phyloP scores from a whole-genome alignment of 768 basidiomycete species.

The Boletus subcaerulescens region DNA sequence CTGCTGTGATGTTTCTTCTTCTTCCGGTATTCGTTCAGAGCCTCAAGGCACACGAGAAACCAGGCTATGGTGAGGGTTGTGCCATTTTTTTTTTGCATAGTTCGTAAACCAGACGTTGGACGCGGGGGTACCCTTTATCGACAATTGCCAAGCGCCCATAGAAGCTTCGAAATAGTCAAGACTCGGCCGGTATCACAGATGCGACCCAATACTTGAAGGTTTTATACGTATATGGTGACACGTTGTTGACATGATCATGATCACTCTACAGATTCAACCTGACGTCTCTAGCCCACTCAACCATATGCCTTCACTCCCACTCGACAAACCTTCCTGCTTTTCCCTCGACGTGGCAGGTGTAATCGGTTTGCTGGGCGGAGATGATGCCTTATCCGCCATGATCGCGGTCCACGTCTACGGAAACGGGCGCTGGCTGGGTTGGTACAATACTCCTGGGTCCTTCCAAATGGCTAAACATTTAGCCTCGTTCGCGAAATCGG shows the following conservation, averaged over 20 bases:
- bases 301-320: neutral
- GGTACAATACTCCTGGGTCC: slow-evolving; percentile 35
- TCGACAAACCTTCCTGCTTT: slow-evolving; percentile 5
- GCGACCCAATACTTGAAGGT: no score
- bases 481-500: slow-evolving; percentile 13
- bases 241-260: slow-evolving; percentile 1
- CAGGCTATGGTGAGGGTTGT: no score
- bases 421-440: slow-evolving; percentile 29
- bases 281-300: neutral
- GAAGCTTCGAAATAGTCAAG: no score
- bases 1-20: no score
- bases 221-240: no score
- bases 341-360: slow-evolving; percentile 23
- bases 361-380: slow-evolving; percentile 29
- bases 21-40: no score
- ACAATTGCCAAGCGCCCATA: no score
- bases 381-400: slow-evolving; percentile 31
- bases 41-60: no score
- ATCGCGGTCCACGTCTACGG: slow-evolving; percentile 26
- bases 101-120: no score
- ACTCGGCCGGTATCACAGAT: no score
- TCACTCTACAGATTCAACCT: neutral
- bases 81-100: no score
- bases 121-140: no score
- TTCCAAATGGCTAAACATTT: slow-evolving; percentile 25